A percentile compares a stretch with the other conserved stretches of the same genome.
These are phyloP conservation scores for Daedaleopsis nitida DNA, from an alignment of 768 basidiomycete genomes.

Conservation along the genomic window DNA sequence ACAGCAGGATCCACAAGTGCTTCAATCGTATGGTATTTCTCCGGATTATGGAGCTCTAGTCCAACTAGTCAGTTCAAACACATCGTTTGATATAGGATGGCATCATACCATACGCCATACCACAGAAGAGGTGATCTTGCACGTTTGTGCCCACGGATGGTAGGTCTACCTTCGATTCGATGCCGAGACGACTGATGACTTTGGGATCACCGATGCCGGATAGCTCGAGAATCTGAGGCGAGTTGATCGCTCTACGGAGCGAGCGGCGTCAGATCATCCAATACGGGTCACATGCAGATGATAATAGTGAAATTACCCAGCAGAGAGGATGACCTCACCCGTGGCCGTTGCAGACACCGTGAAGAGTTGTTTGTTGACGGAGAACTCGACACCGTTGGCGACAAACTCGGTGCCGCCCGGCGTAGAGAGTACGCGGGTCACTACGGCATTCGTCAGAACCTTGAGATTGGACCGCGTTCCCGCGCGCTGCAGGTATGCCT, in stretches of 20 bases:
- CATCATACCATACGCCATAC: conserved; percentile 12
- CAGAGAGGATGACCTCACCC: conserved; percentile 46
- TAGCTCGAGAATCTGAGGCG: conserved; percentile 36
- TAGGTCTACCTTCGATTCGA: conserved; percentile 58
- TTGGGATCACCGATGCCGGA: conserved; percentile 66
- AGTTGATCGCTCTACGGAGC: conserved; percentile 40
- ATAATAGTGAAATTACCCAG: no score
- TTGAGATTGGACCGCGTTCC: conserved; percentile 26
- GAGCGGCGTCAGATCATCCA: no score
- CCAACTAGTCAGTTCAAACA: no score
- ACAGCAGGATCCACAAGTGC: no score
- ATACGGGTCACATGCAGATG: no score
- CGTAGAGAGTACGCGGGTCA: conserved; percentile 15
- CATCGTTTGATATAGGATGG: no score
- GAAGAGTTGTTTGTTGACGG: conserved; percentile 26
- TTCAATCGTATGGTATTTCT: no score
- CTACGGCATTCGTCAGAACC: conserved; percentile 29
- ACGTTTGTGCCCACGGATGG: conserved; percentile 74
- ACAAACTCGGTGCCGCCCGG: conserved; percentile 10
- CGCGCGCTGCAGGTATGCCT: no score
- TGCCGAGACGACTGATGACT: conserved; percentile 48
- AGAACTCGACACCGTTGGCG: conserved; percentile 41
- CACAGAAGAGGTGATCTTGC: no score
- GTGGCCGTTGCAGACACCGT: conserved; percentile 35
- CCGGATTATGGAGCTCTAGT: not conserved